Evolutionary conservation across 345 rosid species (phyloP), one percentile per base, ranked within the genome.

Genomic region (Euclidium syriacum): DNA sequence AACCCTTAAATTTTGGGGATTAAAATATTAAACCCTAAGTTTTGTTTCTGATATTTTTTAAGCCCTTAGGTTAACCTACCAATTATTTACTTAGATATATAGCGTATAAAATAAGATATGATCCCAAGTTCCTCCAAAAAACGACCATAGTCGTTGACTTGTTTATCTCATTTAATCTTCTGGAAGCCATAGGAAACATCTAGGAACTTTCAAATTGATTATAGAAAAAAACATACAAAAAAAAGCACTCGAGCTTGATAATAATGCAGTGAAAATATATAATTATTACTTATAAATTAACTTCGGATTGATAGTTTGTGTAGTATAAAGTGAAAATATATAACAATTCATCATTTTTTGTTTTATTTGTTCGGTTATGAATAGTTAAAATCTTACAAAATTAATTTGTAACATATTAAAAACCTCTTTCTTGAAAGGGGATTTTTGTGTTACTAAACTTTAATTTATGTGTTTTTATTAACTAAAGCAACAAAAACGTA

Each of bases 61-160:
- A 30, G 61, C 43, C 50, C 50, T 62, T 62, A 70, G 12, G 52
- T 17, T 55, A 70, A 55, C 64, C 40, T 35, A 35, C n/a, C 74
- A 54, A 62, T 30, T 36, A 29, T 46, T 22, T 70, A 38, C 54
- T 29, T 62, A 55, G 33, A 35, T 47, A 48, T 25, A 48, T 48
- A 39, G 74, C 26, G 64, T 55, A 62, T 62, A 53, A 47, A 54
- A 55, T 62, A 55, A 55, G 51, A 54, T 54, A 47, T 62, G 52
- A 55, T 36, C 69, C 25, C 17, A 53, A 47, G 23, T 46, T 62
- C 57, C 36, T 53, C 58, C 57, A 54, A 62, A 53, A 62, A 19
- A 48, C 64, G 70, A 70, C 64, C 46, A 42, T 30, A 62, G 69
- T 70, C 58, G 69, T 55, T 70, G 74, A 63, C 64, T 62, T 70